phyloP scores from a whole-genome alignment of 257 asterid genomes.

The Mentha longifolia region DNA sequence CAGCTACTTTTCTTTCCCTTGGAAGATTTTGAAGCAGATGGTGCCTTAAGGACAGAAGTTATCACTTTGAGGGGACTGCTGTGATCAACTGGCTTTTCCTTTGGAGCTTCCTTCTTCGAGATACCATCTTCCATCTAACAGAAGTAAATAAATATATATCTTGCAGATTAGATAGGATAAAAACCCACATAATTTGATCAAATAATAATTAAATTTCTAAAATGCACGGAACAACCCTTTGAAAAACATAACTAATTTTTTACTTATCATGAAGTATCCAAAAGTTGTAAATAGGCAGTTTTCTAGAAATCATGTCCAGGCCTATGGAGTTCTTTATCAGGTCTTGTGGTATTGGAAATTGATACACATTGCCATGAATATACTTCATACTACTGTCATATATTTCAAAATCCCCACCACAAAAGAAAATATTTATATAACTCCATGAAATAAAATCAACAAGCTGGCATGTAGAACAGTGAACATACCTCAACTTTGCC shows the following conservation, averaged over 20 bases:
- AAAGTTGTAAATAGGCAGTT: neutral
- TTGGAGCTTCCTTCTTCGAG: slow-evolving; percentile 80
- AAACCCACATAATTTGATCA: slow-evolving; percentile 8
- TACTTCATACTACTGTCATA: neutral
- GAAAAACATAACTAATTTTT: neutral
- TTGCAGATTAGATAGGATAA: neutral
- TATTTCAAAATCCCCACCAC: neutral
- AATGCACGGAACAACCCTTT: neutral
- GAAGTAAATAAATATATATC: slow-evolving; percentile 14
- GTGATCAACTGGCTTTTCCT: slow-evolving; percentile 78
- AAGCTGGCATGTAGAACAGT: slow-evolving; percentile 22
- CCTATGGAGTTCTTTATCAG: neutral
- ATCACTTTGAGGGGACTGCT: slow-evolving; percentile 65
- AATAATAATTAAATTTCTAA: neutral
- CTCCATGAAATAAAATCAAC: slow-evolving; percentile 17
- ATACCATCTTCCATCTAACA: slow-evolving; percentile 71
- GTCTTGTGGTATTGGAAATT: neutral
- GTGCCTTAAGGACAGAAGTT: slow-evolving; percentile 66
- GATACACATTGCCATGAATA: neutral
- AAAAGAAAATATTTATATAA: neutral
- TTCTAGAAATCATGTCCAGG: neutral
- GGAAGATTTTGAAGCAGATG: slow-evolving; percentile 66
- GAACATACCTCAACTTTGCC: slow-evolving; percentile 83
- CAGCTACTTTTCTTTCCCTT: slow-evolving; percentile 74
- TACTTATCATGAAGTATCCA: neutral